These are phyloP conservation scores for Lasiosphaeris hirsuta DNA, from an alignment of 495 filamentous ascomycete species.

Conservation along the genomic window DNA sequence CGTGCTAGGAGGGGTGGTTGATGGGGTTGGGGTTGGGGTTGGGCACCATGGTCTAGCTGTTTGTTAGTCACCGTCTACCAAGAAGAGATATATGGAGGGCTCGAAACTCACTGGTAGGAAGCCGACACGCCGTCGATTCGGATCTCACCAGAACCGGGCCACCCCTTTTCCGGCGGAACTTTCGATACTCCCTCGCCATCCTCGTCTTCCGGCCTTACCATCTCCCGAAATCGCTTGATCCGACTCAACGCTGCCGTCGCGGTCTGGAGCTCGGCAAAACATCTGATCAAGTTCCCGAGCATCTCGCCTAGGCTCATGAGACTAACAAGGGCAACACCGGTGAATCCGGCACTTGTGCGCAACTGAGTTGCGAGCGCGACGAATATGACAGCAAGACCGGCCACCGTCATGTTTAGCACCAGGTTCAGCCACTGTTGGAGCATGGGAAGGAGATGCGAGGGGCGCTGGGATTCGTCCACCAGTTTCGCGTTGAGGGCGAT, in stretches of 20 bases:
- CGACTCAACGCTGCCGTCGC: constrained; percentile 37
- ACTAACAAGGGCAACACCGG: constrained; percentile 51
- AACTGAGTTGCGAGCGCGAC: constrained; percentile 37
- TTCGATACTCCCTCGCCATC: background rate
- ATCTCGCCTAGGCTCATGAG: constrained; percentile 30
- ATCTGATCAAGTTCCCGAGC: constrained; percentile 20
- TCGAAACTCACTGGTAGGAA: too few relatives aligned
- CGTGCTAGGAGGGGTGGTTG: too few relatives aligned
- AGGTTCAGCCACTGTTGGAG: constrained; percentile 49
- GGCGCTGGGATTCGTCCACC: constrained; percentile 50
- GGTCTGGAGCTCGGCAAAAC: constrained; percentile 36
- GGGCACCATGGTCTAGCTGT: too few relatives aligned
- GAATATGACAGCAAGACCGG: constrained; percentile 34
- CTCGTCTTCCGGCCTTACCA: background rate
- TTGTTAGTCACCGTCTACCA: too few relatives aligned
- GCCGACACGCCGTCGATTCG: background rate
- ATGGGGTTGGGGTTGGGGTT: too few relatives aligned
- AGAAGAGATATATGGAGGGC: too few relatives aligned
- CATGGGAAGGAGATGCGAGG: constrained; percentile 43
- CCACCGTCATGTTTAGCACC: constrained; percentile 40
- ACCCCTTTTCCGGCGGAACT: background rate
- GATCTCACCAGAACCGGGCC: background rate
- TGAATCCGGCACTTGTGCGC: constrained; percentile 43
- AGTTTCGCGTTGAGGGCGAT: constrained; percentile 36
- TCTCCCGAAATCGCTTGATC: constrained; percentile 27